Evolutionary conservation across 768 basidiomycete species (phyloP).

Genomic region (Ramaria rubella): DNA sequence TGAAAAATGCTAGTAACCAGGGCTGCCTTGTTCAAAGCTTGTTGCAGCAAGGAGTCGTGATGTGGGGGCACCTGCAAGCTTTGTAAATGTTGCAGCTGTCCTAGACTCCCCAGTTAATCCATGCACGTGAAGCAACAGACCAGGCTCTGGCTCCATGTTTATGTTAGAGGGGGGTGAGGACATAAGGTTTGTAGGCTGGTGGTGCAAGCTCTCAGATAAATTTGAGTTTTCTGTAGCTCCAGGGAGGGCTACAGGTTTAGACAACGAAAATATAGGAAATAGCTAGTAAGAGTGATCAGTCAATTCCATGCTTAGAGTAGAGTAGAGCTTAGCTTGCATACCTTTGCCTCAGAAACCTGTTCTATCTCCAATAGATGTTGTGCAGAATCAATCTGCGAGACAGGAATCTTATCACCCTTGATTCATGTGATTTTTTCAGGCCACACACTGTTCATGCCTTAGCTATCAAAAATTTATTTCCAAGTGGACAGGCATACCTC

Average conservation of each 20-base stretch:
- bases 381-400: neutral
- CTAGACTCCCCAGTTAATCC: neutral
- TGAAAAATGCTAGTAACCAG: neutral
- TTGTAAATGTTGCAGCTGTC: neutral
- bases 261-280: neutral
- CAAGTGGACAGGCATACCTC: neutral
- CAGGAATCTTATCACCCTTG: neutral
- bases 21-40: neutral
- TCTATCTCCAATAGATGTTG: too few relatives aligned
- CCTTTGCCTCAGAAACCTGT: too few relatives aligned
- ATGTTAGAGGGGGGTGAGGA: too few relatives aligned
- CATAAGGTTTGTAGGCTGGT: neutral
- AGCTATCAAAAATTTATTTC: neutral
- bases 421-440: neutral
- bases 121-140: neutral
- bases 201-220: neutral
- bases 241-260: neutral
- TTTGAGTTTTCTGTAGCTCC: neutral
- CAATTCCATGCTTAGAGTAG: too few relatives aligned
- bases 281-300: neutral
- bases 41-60: neutral
- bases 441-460: neutral
- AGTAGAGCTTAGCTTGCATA: too few relatives aligned
- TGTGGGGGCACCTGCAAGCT: neutral
- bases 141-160: neutral